Percentiles rank a stretch among this genome's conserved stretches.
These are phyloP conservation scores for Thelephora aurantiotincta DNA, from an alignment of 768 basidiomycete genomes.

Conservation along the genomic window DNA sequence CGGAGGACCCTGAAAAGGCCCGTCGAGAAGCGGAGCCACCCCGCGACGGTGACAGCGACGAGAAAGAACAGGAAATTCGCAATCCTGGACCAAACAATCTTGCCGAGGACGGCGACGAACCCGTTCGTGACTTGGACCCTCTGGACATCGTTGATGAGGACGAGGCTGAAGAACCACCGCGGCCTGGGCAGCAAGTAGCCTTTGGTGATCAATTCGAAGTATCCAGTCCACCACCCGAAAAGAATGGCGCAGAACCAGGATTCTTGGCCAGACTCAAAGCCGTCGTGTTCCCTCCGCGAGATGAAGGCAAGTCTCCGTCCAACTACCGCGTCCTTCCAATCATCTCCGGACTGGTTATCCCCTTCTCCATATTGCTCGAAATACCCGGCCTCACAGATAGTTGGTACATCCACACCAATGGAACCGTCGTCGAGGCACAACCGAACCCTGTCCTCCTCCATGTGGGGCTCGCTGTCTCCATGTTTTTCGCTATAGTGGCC, in stretches of 20 bases:
- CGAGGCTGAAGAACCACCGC: no score
- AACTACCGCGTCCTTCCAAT: constrained; percentile 54
- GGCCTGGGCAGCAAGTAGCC: no score
- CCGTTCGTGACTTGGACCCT: background rate
- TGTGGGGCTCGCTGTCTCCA: constrained; percentile 48
- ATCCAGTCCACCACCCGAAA: no score
- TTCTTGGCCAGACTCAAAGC: constrained; percentile 9
- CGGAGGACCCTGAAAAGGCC: constrained; percentile 5
- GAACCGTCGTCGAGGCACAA: constrained; percentile 26
- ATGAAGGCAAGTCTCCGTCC: constrained; percentile 25
- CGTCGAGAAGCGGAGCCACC: background rate
- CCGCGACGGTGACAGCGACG: background rate
- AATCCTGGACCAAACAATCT: background rate
- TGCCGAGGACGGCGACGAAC: constrained; percentile 3
- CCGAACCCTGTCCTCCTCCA: constrained; percentile 45
- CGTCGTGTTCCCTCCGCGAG: constrained; percentile 10
- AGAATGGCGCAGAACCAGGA: no score
- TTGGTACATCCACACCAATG: constrained; percentile 53
- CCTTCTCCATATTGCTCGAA: constrained; percentile 70
- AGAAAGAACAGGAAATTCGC: constrained; percentile 1
- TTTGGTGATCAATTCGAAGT: no score
- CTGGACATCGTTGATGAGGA: background rate
- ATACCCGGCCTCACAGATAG: constrained; percentile 68
- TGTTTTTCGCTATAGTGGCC: constrained; percentile 53
- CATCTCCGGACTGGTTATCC: constrained; percentile 51